Evolutionary conservation across 2,329 filamentous ascomycete genomes (phyloP), one percentile per base, ranked within the genome.

Genomic region (Blastomyces parvus): DNA sequence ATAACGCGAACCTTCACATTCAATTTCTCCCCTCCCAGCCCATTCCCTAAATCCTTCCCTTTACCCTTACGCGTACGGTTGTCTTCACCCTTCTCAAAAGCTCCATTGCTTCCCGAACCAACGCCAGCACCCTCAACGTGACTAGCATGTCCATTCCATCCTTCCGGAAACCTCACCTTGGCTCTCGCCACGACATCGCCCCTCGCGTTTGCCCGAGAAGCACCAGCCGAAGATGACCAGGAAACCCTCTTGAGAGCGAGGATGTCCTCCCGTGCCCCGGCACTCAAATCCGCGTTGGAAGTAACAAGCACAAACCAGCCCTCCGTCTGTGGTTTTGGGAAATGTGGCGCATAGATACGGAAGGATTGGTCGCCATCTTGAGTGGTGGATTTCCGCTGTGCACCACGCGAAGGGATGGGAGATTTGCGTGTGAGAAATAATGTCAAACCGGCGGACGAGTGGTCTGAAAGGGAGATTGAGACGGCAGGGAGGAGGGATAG

Each of bases 311-410:
- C 84, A 74, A 99, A 97, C 84, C 88, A 97, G 0, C 92, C 92
- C 72, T 99, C 94, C 0, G 86, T 94, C 76, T 99, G 94, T 19
- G 91, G 86, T 76, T 99, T 99, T 0, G 93, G 93, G 77, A 96
- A 97, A 27, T 84, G 83, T 2, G 95, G 93, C 0, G 94, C 91
- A 70, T 88, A 96, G 72, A 97, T 88, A 65, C 88, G 84, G 59
- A 84, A 64, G 14, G 59, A 63, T 25, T 64, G 65, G 14, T 63
- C 46, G n/a, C 44, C 44, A 13, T n/a, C 30, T 38, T 36, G 79
- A 3, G 88, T 75, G 0, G 83, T 73, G 74, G 96, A 96, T 59
- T 83, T 78, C 0, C 92, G 86, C 50, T 57, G 61, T 33, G 14
- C 44, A 53, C 25, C 42, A 36, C 36, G 19, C 7, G 61, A 53